Conservation (phyloP, 108 stramenopile species). For the Seminavis robusta region DNA sequence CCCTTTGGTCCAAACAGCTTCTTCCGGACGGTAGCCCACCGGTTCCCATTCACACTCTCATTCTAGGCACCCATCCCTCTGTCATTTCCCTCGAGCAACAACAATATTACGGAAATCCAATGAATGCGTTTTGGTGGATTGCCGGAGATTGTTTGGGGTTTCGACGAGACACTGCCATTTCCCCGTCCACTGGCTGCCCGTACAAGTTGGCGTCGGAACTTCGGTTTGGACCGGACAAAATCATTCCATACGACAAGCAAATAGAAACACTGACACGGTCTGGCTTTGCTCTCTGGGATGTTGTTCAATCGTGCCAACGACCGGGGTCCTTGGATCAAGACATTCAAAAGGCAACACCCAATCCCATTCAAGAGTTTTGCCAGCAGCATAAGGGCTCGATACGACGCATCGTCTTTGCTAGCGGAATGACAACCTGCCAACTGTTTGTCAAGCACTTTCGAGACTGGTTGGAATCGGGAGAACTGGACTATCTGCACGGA, state of each 20-base stretch:
- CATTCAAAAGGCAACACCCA: constrained; percentile 55
- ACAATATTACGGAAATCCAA: constrained; percentile 61
- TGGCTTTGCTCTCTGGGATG: constrained; percentile 85
- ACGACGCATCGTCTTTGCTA: constrained; percentile 71
- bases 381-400: constrained; percentile 29
- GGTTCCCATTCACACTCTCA: constrained; percentile 58
- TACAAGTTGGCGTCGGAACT: constrained; percentile 53
- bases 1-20: constrained; percentile 5
- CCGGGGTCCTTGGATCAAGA: constrained; percentile 55
- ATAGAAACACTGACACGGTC: constrained; percentile 33
- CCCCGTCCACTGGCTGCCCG: constrained; percentile 39
- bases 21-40: background rate
- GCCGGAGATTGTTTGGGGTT: constrained; percentile 78
- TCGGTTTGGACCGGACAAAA: constrained; percentile 36
- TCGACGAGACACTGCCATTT: constrained; percentile 48
- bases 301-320: constrained; percentile 59
- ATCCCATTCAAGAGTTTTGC: constrained; percentile 66
- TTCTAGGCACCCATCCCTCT: constrained; percentile 77
- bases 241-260: constrained; percentile 65
- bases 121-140: constrained; percentile 88
- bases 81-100: constrained; percentile 40
- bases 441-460: constrained; percentile 66
- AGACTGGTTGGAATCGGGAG: constrained; percentile 61
- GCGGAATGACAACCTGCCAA: constrained; percentile 50
- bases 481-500: constrained; percentile 19